Percentiles rank a stretch among this genome's conserved stretches.
These are phyloP conservation scores for Margaritispora aquatica DNA, from an alignment of 495 filamentous ascomycete species.

Conservation along the genomic window DNA sequence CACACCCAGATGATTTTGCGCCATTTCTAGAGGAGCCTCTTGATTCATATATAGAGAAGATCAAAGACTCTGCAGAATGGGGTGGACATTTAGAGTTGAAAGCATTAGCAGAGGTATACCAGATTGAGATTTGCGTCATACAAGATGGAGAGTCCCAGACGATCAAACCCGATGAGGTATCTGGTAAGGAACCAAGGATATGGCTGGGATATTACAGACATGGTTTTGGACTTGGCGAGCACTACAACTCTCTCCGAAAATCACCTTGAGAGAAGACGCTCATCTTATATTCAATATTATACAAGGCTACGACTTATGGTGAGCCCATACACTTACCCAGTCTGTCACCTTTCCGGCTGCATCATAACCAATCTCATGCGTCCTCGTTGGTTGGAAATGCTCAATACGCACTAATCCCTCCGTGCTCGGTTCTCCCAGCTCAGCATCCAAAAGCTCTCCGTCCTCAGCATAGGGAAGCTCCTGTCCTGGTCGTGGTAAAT, in stretches of 20 bases:
- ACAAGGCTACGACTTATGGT: constrained; percentile 16
- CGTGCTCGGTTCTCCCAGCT: constrained; percentile 33
- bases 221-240: constrained; percentile 87
- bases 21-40: constrained; percentile 81
- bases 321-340: constrained; percentile 48
- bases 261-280: constrained; percentile 6
- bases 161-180: constrained; percentile 44
- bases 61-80: constrained; percentile 91
- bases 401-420: constrained; percentile 51
- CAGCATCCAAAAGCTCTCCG: constrained; percentile 43
- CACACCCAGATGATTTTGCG: constrained; percentile 47
- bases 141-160: constrained; percentile 77
- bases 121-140: constrained; percentile 76
- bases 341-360: constrained; percentile 51
- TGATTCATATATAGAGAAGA: constrained; percentile 64
- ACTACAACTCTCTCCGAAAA: constrained; percentile 84
- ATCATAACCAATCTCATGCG: constrained; percentile 49
- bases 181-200: constrained; percentile 38
- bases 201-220: constrained; percentile 97
- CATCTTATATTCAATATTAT: neutral
- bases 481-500: constrained; percentile 59
- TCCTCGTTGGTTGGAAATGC: constrained; percentile 60
- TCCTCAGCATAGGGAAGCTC: constrained; percentile 55
- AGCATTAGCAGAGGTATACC: constrained; percentile 78
- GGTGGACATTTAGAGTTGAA: constrained; percentile 86